Base-by-base conservation (phyloP, 2,329 filamentous ascomycete species). In the Graphilbum fragrans region DNA sequence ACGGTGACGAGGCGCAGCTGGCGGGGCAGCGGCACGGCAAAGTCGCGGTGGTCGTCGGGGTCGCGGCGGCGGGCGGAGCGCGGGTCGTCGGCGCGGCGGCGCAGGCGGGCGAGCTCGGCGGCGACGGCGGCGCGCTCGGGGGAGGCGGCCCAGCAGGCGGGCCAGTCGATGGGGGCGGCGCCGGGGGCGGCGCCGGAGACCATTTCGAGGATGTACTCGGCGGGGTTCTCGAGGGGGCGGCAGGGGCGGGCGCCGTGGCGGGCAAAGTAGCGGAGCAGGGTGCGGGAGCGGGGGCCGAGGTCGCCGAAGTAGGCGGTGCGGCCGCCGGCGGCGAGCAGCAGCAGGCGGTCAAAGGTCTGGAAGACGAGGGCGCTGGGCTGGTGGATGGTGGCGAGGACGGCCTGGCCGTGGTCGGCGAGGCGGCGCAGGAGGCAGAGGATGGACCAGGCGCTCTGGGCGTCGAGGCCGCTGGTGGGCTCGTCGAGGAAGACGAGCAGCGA, bases 321-420 rank as follows among this genome's bases (percentile, higher is more conserved):
- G 41, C 85, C 85, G 43, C 84, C 83, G 54, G 74, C 79, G 23
- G 80, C 78, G 16, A 90, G 65, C 64, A 90, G 85, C 22, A 90
- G 68, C 9, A 90, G 72, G 44, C 82, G 74, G 53, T 90, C 84
- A 56, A 92, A 95, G 43, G 85, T 82, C 58, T 94, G 85, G 67
- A 95, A 94, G 41, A 95, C 70, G 73, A 93, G 87, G 33, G 87
- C 87, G 12, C 86, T 93, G 16, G 88, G 88, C 60, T 95, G 90
- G 59, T 95, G 88, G 46, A 95, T 94, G 0, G 90, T 95, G 65
- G 86, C 94, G n/a, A 95, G 77, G 60, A 95, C 85, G 41, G 88
- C 87, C 57, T 92, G 86, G 11, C 90, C 88, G 47, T 79, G 82
- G 58, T 90, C 83, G 52, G 86, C 86, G 29, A 95, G 70, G 61